Conservation (phyloP, 2,329 filamentous ascomycete genomes). For the Venturia oleaginea region DNA sequence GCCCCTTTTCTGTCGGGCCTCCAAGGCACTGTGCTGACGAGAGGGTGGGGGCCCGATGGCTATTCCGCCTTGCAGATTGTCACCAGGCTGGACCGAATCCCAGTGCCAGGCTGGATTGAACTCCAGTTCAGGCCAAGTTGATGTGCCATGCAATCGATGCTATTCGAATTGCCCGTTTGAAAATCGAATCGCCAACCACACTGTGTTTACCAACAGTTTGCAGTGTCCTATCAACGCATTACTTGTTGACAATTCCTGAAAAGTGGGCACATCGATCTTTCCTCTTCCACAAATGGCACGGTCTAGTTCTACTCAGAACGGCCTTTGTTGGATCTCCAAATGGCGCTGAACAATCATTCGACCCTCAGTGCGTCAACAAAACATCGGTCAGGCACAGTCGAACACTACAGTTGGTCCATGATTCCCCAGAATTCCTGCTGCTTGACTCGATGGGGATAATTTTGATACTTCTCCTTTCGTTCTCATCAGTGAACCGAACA, state of each 20-base stretch:
- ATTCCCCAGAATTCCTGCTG: not conserved
- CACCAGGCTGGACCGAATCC: not conserved
- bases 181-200: not conserved
- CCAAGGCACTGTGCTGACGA: not conserved
- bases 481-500: not conserved
- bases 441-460: too few species aligned
- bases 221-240: not conserved
- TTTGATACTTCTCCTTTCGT: not conserved
- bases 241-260: slow-evolving; percentile 1
- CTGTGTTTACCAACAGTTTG: not conserved
- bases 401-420: not conserved
- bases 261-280: not conserved
- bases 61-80: not conserved
- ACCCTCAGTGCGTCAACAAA: not conserved
- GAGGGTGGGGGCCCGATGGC: not conserved
- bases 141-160: not conserved
- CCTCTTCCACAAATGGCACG: not conserved
- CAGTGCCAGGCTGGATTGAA: not conserved
- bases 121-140: not conserved
- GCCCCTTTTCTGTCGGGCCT: not conserved
- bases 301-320: not conserved
- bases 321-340: not conserved
- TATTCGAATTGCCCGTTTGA: not conserved
- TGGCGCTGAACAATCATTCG: not conserved
- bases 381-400: not conserved